Evolutionary conservation across 306 rosid genomes (phyloP), one percentile per base, ranked within the genome.

Genomic region (Vicia sativa): DNA sequence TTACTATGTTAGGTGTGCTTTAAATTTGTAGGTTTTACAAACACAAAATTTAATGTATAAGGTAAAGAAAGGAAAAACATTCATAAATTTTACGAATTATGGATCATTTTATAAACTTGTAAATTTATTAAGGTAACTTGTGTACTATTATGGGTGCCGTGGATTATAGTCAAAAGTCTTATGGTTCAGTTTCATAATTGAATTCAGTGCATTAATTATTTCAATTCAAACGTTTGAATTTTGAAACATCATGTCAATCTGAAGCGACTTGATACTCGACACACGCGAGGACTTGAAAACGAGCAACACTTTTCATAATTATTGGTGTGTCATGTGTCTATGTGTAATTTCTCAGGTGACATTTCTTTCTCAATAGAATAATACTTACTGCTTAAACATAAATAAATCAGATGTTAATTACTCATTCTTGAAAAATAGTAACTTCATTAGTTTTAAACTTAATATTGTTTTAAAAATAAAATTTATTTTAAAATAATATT

Each of bases 231-330:
- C 6, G 25, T 75, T 75, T 65, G 55, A 74, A 65, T 43, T 74
- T 65, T 62, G 79, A 68, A 61, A 76, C 75, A 68, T 76, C 80
- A 52, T 76, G 43, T 76, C 80, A 68, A 50, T 31, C 25, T 76
- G 75, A 75, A 60, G 39, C 5, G 75, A 68, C 42, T 2, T 52
- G 48, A 57, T 75, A 59, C 48, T 16, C 48, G 64, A 62, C 54
- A 49, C 38, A 25, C 14, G 7, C 23, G 1, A 34, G 9, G 41
- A 42, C 38, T 37, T 28, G 13, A 21, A 35, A 60, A 60, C 11
- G 46, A 3, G 28, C 3, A 10, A 13, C 38, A 55, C 61, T 55
- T 55, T 60, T 9, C 8, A 37, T 34, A 11, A 10, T 12, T 44
- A 54, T 25, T 12, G 1, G 14, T n/a, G 9, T 34, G 0, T 34